These are phyloP conservation scores for Isatis lusitanica DNA, from an alignment of 441 rosid species.

Conservation along the genomic window DNA sequence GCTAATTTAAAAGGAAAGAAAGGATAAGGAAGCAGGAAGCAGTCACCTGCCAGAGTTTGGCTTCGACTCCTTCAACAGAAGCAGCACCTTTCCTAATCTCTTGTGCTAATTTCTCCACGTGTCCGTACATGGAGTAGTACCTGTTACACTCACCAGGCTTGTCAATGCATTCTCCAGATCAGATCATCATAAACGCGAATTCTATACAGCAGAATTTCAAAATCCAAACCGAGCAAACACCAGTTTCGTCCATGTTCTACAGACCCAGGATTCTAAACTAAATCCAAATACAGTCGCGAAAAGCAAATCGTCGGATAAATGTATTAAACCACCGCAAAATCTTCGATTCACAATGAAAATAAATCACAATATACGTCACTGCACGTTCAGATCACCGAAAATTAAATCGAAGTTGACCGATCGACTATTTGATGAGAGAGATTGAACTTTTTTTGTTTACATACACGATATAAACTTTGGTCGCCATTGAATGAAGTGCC, in stretches of 20 bases:
- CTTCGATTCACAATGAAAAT: neutral
- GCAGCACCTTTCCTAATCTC: slow-evolving; percentile 84
- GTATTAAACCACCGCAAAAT: neutral
- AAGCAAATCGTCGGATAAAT: neutral
- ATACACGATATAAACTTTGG: slow-evolving; percentile 74
- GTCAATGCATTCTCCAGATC: slow-evolving; percentile 5
- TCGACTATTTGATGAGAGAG: neutral
- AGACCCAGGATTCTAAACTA: neutral
- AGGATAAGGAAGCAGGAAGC: neutral
- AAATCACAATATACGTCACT: neutral
- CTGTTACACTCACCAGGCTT: slow-evolving; percentile 35
- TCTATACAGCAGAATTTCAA: neutral
- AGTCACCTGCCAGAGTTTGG: slow-evolving; percentile 77
- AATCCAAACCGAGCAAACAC: neutral
- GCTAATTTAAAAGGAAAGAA: too few species aligned
- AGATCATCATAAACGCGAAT: neutral
- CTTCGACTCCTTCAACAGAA: slow-evolving; percentile 86
- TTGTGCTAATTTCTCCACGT: slow-evolving; percentile 78
- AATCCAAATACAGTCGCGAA: neutral
- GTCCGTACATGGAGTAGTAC: slow-evolving; percentile 90
- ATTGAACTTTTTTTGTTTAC: slow-evolving; percentile 3
- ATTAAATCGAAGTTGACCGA: neutral
- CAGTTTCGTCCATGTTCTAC: neutral
- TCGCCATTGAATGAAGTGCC: slow-evolving; percentile 47
- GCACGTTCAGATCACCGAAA: neutral